Evolutionary conservation across 345 rosid genomes (phyloP), one percentile per base, ranked within the genome.

Genomic region (Nasturtium officinale): DNA sequence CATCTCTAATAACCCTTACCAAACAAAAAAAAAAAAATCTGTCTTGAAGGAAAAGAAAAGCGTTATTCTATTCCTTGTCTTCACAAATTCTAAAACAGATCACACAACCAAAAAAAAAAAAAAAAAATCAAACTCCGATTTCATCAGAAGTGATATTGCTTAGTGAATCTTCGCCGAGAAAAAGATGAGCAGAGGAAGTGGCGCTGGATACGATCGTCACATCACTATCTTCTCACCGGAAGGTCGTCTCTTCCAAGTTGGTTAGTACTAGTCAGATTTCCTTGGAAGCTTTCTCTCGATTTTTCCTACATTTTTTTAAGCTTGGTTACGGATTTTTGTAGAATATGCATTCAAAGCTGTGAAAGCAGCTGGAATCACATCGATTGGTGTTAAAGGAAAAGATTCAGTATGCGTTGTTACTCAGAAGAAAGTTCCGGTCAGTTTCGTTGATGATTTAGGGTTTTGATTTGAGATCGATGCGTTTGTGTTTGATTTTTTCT

Each of bases 311-410:
- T 26, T 40, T 10, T 8, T 26, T n/a, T n/a, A n/a, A 12, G 28
- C 16, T 55, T 35, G 5, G 33, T 33, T 55, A 25, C 16, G 64
- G 56, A 21, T 51, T 69, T 69, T 62, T 10, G 62, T 75, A 94
- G 98, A 95, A 69, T 95, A 95, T 81, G 98, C 98, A 26, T 95
- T 95, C 72, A 95, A 95, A 85, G 99, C 99, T 20, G 98, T 95
- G 43, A 95, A 92, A 81, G 92, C 98, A 18, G 90, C 99, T 52
- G 93, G 92, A 48, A 87, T 90, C 69, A 95, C 99, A 61, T 91
- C 99, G 20, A 95, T 95, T 30, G 99, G 98, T 35, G 99, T 95
- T 46, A 82, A 94, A 16, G 99, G 99, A 2, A 91, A 89, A 74
- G 99, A 95, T 69, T 91, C 98, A 10, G 90, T 95, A 0, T 95